Percentiles rank a stretch among this genome's conserved stretches.
phyloP scores from a whole-genome alignment of 75 land plant genomes.

The Sequoia sempervirens region DNA sequence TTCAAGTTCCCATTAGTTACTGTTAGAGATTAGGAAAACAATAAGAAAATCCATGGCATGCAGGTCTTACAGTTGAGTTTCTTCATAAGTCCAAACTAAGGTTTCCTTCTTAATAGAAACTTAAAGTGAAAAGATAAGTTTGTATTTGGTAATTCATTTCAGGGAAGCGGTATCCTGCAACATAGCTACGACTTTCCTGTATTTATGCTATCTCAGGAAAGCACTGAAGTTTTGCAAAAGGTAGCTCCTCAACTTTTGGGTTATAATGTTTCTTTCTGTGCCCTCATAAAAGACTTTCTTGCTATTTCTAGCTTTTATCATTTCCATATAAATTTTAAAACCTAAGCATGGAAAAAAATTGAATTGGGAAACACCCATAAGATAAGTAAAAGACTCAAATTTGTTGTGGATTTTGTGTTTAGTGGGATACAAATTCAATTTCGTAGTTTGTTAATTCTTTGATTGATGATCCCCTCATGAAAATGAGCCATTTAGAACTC shows the following conservation, averaged over 20 bases:
- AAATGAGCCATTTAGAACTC: neutral
- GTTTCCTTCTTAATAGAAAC: neutral
- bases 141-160: slow-evolving; percentile 10
- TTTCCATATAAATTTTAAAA: neutral
- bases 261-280: neutral
- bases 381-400: neutral
- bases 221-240: slow-evolving; percentile 47
- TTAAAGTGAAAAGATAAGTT: neutral
- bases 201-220: slow-evolving; percentile 65
- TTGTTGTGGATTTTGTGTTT: neutral
- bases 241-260: slow-evolving; percentile 19
- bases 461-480: neutral
- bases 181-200: slow-evolving; percentile 75
- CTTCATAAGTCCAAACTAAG: neutral
- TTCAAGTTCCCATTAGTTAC: neutral
- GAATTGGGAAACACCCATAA: neutral
- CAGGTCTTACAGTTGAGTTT: neutral
- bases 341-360: neutral
- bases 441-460: neutral
- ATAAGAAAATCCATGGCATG: neutral
- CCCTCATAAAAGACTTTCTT: neutral
- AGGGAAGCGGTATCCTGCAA: slow-evolving; percentile 80
- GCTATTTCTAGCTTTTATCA: neutral
- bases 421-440: neutral
- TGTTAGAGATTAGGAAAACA: neutral